A percentile compares a stretch with the other conserved stretches of the same genome.
phyloP scores from a whole-genome alignment of 352 stramenopile genomes.

The Globisporangium solare region DNA sequence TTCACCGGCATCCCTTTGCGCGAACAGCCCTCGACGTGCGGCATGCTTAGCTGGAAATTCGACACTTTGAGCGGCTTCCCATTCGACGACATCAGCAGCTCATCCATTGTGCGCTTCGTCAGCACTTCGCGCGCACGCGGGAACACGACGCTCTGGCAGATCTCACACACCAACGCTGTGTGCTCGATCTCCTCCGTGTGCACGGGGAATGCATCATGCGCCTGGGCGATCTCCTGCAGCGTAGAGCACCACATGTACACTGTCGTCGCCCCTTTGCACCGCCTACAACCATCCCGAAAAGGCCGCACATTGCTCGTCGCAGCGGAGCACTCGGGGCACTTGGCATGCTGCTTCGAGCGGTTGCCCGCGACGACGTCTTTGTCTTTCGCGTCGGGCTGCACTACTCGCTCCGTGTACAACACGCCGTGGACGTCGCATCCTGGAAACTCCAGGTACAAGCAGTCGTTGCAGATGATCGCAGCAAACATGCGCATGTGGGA shows the following conservation, averaged over 20 bases:
- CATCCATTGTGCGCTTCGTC: conserved; percentile 45
- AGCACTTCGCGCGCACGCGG: conserved; percentile 62
- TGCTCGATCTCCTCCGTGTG: conserved; percentile 70
- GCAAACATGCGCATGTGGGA: conserved; percentile 57
- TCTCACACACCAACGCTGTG: conserved; percentile 65
- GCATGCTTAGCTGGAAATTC: conserved; percentile 87
- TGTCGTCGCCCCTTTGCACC: conserved; percentile 67
- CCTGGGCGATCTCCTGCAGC: conserved; percentile 55
- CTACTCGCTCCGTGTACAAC: conserved; percentile 71
- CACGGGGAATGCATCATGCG: conserved; percentile 58
- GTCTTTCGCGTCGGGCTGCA: conserved; percentile 6
- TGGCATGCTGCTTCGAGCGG: conserved; percentile 42
- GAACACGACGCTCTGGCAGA: conserved; percentile 72
- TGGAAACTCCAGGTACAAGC: conserved; percentile 85
- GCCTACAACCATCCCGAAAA: conserved; percentile 79
- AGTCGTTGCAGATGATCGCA: conserved; percentile 76
- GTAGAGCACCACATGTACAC: conserved; percentile 76
- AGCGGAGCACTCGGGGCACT: conserved; percentile 77
- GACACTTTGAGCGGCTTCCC: conserved; percentile 69
- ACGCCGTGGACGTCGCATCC: conserved; percentile 83
- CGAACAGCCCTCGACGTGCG: conserved; percentile 78
- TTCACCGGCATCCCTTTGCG: conserved; percentile 82
- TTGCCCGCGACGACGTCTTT: background rate
- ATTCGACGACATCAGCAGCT: conserved; percentile 44
- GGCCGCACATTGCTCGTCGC: conserved; percentile 80